Base-by-base conservation (phyloP, 495 filamentous ascomycete species). In the Lasiosphaeria ovina region DNA sequence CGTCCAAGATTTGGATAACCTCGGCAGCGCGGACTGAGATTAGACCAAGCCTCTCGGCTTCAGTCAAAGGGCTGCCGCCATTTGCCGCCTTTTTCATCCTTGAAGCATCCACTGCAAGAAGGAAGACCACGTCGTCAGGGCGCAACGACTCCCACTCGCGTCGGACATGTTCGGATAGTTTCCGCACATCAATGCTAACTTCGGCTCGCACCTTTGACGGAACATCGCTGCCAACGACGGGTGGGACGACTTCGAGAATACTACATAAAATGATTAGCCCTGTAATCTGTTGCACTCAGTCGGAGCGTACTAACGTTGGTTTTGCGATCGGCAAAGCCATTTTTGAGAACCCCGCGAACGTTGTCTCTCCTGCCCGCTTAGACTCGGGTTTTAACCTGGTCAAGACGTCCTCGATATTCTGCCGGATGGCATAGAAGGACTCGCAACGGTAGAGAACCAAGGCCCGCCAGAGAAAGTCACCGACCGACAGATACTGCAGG, bases 391-490 rank as follows among this genome's bases (percentile, higher is more conserved):
- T 86, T 61, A 99, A 73, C 50, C 91, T 85, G 68, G 91, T 89
- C 54, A 97, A 72, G 35, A 86, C 80, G 38, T 89, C 85, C 68
- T 97, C 91, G 63, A 99, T 87, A 63, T 97, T 89, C 66, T 90
- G 92, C 35, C 93, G 84, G 58, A 99, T 93, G 57, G 91, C 91
- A 75, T 92, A 98, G 69, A 97, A 98, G 3, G 94, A 84, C 72
- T 99, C 94, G 62, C 87, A 91, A 31, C 94, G 85, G 69, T 96
- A 90, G 3, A 98, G 81, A 32, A 94, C 80, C 65, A 98, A 89
- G 12, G 93, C 90, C 42, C 94, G 83, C 91, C 91, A 98, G 9
- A 99, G 81, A 65, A 98, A 98, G 71, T 99, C 94, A 4, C 94
- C 92, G 38, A 97, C 84, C 7, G 91, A 93, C 33, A 99, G 82